Conservation (phyloP, 1,284 basidiomycete genomes). For the Boletus semigastroideus region DNA sequence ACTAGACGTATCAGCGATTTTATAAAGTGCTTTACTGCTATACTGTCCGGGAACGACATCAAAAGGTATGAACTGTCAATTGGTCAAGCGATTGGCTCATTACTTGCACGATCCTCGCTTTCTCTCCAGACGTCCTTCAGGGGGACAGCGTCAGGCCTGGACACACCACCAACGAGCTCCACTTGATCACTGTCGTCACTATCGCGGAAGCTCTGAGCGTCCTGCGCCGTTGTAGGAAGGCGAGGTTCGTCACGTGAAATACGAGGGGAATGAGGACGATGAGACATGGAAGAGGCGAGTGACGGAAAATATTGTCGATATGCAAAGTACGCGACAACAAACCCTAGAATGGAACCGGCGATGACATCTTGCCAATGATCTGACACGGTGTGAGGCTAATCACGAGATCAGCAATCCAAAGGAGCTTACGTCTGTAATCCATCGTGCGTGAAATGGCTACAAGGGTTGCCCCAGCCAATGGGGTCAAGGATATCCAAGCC, state of each 20-base stretch:
- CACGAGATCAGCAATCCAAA: neutral
- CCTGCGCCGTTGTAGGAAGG: conserved; percentile 37
- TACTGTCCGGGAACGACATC: neutral
- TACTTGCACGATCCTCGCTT: conserved; percentile 24
- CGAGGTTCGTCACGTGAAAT: conserved; percentile 44
- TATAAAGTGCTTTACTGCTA: too few species aligned
- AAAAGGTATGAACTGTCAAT: neutral
- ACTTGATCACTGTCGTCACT: conserved; percentile 18
- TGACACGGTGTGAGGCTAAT: conserved; percentile 29
- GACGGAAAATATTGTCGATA: conserved; percentile 83
- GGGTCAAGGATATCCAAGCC: conserved; percentile 80
- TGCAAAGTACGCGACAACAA: conserved; percentile 71
- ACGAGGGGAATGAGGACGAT: conserved; percentile 77
- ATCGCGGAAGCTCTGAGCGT: conserved; percentile 12
- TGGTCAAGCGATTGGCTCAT: conserved; percentile 10
- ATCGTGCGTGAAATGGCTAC: conserved; percentile 92
- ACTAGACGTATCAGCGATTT: too few species aligned
- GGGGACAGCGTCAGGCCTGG: conserved; percentile 32
- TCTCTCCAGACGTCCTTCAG: conserved; percentile 38
- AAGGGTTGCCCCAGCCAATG: conserved; percentile 77
- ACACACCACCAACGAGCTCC: conserved; percentile 27
- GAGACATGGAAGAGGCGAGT: conserved; percentile 56
- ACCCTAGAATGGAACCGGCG: conserved; percentile 76
- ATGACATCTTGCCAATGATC: conserved; percentile 91
- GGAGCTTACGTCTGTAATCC: conserved; percentile 77